Conservation (phyloP, 306 rosid species). For the Vigna radiata region DNA sequence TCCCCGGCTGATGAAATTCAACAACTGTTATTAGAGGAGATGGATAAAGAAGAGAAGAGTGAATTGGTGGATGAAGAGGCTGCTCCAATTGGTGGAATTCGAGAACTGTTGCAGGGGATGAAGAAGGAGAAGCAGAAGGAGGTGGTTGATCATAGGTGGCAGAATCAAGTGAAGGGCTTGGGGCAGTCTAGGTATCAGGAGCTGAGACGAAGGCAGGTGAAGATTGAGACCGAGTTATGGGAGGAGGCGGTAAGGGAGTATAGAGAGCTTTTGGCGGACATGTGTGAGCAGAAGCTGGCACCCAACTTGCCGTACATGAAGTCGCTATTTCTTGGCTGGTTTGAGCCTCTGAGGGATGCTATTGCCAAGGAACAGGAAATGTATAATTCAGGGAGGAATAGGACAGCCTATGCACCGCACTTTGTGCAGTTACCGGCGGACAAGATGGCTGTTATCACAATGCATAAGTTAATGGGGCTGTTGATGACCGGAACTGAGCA, state of each 20-base stretch:
- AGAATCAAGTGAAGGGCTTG: constrained; percentile 51
- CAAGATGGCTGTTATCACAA: constrained; percentile 87
- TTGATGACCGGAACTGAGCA: constrained; percentile 72
- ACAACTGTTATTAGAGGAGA: constrained; percentile 60
- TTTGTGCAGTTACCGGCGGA: constrained; percentile 76
- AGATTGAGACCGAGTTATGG: constrained; percentile 88
- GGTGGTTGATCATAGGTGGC: constrained; percentile 36
- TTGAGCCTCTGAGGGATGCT: constrained; percentile 79
- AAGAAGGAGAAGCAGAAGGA: constrained; percentile 57
- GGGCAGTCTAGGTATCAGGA: constrained; percentile 49
- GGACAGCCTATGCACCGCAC: constrained; percentile 57
- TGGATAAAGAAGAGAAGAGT: constrained; percentile 54
- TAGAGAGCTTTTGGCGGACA: constrained; percentile 82
- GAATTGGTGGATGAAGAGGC: constrained; percentile 60
- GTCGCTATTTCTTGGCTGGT: constrained; percentile 94
- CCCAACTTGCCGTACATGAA: constrained; percentile 94
- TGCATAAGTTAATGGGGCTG: constrained; percentile 92
- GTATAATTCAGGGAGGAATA: constrained; percentile 57
- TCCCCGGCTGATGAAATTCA: constrained; percentile 52
- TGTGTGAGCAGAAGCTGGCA: constrained; percentile 90
- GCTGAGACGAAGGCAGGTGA: constrained; percentile 78
- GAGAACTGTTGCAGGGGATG: constrained; percentile 62
- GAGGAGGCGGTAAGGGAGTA: constrained; percentile 82
- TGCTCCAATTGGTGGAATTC: constrained; percentile 52
- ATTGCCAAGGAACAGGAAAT: constrained; percentile 75